Base-by-base conservation (phyloP, 2,329 filamentous ascomycete genomes). In the Fusarium sp. region DNA sequence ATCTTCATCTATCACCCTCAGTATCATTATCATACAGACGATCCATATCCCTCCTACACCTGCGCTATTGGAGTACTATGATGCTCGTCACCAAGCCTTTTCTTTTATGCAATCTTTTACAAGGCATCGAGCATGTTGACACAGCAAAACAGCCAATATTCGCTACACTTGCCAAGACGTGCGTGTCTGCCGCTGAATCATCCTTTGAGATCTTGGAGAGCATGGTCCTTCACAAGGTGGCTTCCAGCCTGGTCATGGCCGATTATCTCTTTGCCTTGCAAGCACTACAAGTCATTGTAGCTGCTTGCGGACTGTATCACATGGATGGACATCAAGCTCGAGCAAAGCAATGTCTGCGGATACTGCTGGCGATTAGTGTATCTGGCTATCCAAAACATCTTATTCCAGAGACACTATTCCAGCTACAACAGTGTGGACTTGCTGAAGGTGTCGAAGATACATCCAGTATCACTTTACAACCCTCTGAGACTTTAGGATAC, bases 181-280 rank as follows among this genome's bases (percentile, higher is more conserved):
- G 54, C 1, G 38, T 56, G 0, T 33, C 38, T 6, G 54, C 54
- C 1, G 54, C 54, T 0, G 54, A 56, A 1, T 45, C 54, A 3
- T 18, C 54, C 0, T 56, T 47, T 7, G 38, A 45, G 38, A 56
- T 56, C 3, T 6, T 56, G 3, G 54, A 56, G 18, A 47, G 38
- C 10, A 56, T 56, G 54, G 30, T 56, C 0, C n/a, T 56, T 0
- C 18, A 56, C 0, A 56, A 56, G 0, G 54, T 56, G 0, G 54
- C 54, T 5, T 56, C 54, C 0, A 56, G 54, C 0, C 20, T 56
- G 14, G 28, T 56, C 2, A 56, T 56, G 54, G 38, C 54, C 5
- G 54, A 56, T 7, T 56, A 45, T 0, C 18, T 56, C 0, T 56
- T 56, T n/a, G 28, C 38, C 3, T 33, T 56, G 1, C 54, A 56